phyloP scores from a whole-genome alignment of 2,329 filamentous ascomycete species.

The Phialemonium atrogriseum region DNA sequence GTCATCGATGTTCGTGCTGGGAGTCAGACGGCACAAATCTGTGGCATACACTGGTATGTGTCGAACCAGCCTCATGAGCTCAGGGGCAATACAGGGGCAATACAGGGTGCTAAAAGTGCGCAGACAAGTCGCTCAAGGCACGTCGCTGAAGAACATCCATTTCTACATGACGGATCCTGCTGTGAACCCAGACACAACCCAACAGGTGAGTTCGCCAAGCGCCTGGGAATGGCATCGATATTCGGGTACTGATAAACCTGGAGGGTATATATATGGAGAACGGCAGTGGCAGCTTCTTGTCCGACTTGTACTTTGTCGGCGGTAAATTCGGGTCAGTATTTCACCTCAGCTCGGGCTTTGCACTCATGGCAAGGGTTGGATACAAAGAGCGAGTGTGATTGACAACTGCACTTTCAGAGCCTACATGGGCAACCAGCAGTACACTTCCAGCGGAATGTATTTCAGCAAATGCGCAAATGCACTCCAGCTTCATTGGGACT shows the following conservation, averaged over 20 bases:
- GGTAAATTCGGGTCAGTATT: slow-evolving; percentile 45
- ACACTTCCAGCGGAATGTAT: slow-evolving; percentile 47
- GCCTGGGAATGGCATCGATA: too few relatives aligned
- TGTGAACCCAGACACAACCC: slow-evolving; percentile 13
- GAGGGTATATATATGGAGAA: slow-evolving; percentile 21
- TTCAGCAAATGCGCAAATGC: slow-evolving; percentile 49
- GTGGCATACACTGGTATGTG: slow-evolving; percentile 54
- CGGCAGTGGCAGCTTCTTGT: slow-evolving; percentile 29
- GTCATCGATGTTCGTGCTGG: slow-evolving; percentile 43
- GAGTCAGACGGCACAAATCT: slow-evolving; percentile 19
- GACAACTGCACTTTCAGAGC: too few relatives aligned
- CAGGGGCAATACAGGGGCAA: too few relatives aligned
- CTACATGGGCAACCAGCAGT: slow-evolving; percentile 52
- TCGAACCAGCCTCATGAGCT: too few relatives aligned
- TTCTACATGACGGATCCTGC: slow-evolving; percentile 30
- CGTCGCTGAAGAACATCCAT: slow-evolving; percentile 40
- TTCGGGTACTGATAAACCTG: too few relatives aligned
- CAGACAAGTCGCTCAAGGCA: slow-evolving; percentile 55
- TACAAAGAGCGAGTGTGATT: too few relatives aligned
- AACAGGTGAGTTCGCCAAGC: too few relatives aligned
- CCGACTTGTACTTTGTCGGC: slow-evolving; percentile 40
- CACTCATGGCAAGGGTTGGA: too few relatives aligned
- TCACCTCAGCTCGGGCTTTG: too few relatives aligned
- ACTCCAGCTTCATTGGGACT: too few relatives aligned
- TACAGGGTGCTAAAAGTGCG: too few relatives aligned